phyloP scores from a whole-genome alignment of 768 basidiomycete species.

The Chalciporus piperatus region DNA sequence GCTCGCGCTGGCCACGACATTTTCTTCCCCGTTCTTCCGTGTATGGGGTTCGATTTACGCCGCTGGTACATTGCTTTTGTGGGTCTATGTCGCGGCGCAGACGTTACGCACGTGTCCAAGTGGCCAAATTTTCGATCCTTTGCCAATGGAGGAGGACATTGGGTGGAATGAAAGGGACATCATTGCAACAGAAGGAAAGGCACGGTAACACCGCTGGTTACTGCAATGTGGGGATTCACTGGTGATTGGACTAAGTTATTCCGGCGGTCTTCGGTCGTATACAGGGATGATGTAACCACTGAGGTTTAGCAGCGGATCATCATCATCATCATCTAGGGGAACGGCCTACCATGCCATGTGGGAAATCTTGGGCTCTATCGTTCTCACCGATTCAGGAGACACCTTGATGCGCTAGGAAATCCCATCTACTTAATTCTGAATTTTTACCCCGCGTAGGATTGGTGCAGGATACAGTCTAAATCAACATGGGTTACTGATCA shows the following conservation, averaged over 20 bases:
- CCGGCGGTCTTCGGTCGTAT: too few relatives aligned
- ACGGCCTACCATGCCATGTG: too few relatives aligned
- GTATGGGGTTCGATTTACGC: conserved; percentile 58
- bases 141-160: conserved; percentile 36
- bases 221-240: neutral
- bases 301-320: too few relatives aligned
- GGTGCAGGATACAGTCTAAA: too few relatives aligned
- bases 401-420: too few relatives aligned
- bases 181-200: conserved; percentile 1
- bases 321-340: too few relatives aligned
- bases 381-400: too few relatives aligned
- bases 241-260: neutral
- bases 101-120: conserved; percentile 37
- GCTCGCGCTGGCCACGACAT: conserved; percentile 44
- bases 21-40: conserved; percentile 55
- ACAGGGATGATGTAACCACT: too few relatives aligned
- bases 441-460: too few relatives aligned
- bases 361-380: too few relatives aligned
- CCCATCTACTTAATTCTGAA: too few relatives aligned
- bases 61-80: conserved; percentile 47
- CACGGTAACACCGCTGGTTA: neutral
- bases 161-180: conserved; percentile 7
- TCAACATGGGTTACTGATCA: too few relatives aligned
- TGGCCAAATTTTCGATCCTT: conserved; percentile 43
- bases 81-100: conserved; percentile 45